Conservation (phyloP, 345 rosid genomes). For the Aquilaria malaccensis region DNA sequence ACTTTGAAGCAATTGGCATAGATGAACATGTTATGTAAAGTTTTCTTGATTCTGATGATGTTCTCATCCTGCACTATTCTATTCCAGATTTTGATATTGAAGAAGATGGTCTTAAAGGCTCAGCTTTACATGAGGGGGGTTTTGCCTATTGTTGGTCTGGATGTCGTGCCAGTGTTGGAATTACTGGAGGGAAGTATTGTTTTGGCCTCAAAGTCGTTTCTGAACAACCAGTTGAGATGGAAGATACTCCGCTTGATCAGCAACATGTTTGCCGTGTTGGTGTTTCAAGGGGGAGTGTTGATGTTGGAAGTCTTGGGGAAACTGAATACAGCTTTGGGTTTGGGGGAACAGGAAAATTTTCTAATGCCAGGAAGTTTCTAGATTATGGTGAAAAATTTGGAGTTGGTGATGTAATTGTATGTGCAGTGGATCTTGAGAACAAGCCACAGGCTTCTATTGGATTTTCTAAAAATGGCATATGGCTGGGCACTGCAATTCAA, state of each 20-base stretch:
- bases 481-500: constrained; percentile 27
- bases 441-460: constrained; percentile 27
- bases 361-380: constrained; percentile 16
- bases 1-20: background rate
- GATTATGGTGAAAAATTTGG: constrained; percentile 28
- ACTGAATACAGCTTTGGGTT: constrained; percentile 24
- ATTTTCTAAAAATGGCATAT: constrained; percentile 29
- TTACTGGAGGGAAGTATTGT: constrained; percentile 28
- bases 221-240: constrained; percentile 23
- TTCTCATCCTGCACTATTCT: background rate
- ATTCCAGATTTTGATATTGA: constrained; percentile 22
- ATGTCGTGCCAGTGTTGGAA: constrained; percentile 25
- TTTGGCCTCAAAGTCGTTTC: constrained; percentile 23
- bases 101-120: constrained; percentile 23
- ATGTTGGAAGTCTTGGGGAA: constrained; percentile 29
- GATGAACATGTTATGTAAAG: background rate
- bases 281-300: constrained; percentile 23
- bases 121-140: constrained; percentile 22
- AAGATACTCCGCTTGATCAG: constrained; percentile 23
- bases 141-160: constrained; percentile 44
- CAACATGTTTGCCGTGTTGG: constrained; percentile 30
- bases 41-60: background rate
- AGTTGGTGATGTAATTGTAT: constrained; percentile 23
- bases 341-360: constrained; percentile 33
- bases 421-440: constrained; percentile 31